phyloP scores from a whole-genome alignment of 129 eudicot genomes.

The Flaveria bidentis region DNA sequence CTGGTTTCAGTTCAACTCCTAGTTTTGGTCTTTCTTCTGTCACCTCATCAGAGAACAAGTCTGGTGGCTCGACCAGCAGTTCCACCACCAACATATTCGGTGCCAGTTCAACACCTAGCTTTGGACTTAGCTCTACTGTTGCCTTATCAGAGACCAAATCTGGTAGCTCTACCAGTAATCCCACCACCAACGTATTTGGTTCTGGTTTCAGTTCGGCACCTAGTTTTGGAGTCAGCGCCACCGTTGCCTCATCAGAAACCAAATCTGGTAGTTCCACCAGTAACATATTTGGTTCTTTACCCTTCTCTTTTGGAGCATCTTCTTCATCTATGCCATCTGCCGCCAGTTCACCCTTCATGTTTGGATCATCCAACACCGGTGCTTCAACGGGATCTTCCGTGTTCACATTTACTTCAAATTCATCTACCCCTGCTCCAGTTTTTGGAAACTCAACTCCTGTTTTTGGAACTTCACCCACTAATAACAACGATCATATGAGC shows the following conservation, averaged over 20 bases:
- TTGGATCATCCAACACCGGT: constrained; percentile 45
- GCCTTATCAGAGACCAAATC: constrained; percentile 30
- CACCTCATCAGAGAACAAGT: constrained; percentile 24
- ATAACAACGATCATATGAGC: constrained; percentile 62
- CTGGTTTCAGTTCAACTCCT: constrained; percentile 34
- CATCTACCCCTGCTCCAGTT: constrained; percentile 40
- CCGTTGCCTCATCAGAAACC: constrained; percentile 25
- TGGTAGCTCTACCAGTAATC: constrained; percentile 27
- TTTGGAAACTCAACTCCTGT: constrained; percentile 45
- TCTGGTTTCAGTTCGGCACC: constrained; percentile 34
- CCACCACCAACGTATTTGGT: constrained; percentile 40
- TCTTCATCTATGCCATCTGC: constrained; percentile 40
- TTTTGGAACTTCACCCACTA: constrained; percentile 34
- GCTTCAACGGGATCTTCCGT: constrained; percentile 50
- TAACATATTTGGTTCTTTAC: constrained; percentile 43
- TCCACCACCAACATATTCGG: constrained; percentile 40
- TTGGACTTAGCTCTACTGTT: constrained; percentile 23
- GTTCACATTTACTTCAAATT: constrained; percentile 48
- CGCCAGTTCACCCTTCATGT: constrained; percentile 37
- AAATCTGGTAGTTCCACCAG: constrained; percentile 34
- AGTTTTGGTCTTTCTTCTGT: constrained; percentile 34
- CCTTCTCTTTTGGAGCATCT: constrained; percentile 56
- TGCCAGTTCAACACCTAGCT: constrained; percentile 34
- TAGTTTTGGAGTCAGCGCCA: constrained; percentile 29
- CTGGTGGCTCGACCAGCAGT: constrained; percentile 31